These are phyloP conservation scores for Gaertneriomyces semiglobifer DNA, from an alignment of 192 early-diverging fungal genomes.

Conservation along the genomic window DNA sequence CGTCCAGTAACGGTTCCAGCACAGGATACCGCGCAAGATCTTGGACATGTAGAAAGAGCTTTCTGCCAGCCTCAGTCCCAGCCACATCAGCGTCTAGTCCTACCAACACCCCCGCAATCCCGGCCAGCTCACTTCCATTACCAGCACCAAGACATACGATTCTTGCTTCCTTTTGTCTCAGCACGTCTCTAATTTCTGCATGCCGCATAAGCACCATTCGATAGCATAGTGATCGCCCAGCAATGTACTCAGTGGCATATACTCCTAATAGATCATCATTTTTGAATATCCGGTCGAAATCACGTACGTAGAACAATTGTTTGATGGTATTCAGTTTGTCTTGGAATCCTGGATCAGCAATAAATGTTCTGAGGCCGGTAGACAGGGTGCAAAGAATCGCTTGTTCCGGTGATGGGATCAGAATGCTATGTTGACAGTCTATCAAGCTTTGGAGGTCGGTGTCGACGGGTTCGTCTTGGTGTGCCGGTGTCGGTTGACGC, in stretches of 20 bases:
- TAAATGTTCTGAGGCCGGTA: slow-evolving; percentile 21
- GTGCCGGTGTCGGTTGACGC: too few species aligned
- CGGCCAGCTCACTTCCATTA: slow-evolving; percentile 79
- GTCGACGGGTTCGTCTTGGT: too few species aligned
- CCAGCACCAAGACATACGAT: slow-evolving; percentile 78
- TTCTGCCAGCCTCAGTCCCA: too few species aligned
- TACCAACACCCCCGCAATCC: slow-evolving; percentile 65
- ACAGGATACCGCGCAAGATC: slow-evolving; percentile 38
- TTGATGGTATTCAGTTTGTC: slow-evolving; percentile 72
- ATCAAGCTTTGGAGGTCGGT: not conserved
- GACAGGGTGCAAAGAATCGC: slow-evolving; percentile 14
- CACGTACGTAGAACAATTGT: slow-evolving; percentile 72
- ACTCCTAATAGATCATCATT: slow-evolving; percentile 67
- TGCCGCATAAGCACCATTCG: slow-evolving; percentile 62
- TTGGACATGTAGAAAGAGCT: slow-evolving; percentile 27
- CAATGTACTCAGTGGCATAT: slow-evolving; percentile 85
- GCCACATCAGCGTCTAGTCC: not conserved
- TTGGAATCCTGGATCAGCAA: slow-evolving; percentile 58
- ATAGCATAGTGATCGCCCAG: slow-evolving; percentile 82
- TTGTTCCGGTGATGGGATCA: slow-evolving; percentile 5
- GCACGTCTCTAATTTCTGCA: slow-evolving; percentile 48
- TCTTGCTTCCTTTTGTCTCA: slow-evolving; percentile 36
- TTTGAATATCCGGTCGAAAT: slow-evolving; percentile 80
- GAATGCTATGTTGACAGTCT: not conserved
- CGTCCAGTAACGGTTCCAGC: slow-evolving; percentile 18